Evolutionary conservation across 768 basidiomycete species (phyloP), one percentile per base, ranked within the genome.

Genomic region (Tylopilus sp.): DNA sequence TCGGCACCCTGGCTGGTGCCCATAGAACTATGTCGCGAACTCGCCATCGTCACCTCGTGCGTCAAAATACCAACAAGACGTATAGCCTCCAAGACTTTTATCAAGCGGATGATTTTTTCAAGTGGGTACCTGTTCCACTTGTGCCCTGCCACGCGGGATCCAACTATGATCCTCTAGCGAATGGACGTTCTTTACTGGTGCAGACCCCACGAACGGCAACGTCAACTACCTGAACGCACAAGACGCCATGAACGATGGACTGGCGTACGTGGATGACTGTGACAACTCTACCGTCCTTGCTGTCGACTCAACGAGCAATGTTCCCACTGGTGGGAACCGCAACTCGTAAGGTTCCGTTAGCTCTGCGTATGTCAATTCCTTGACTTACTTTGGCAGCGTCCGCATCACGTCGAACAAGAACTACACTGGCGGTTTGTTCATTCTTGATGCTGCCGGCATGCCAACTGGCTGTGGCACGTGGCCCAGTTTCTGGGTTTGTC

Each of bases 381-480:
- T 48, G 26, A 56, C 18, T 4, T 7, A 40, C 15, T 3, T 40
- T 4, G 35, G 13, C 48, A 87, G 86, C 23, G 78, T 91, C 33
- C 84, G 88, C 44, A 86, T 91, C 55, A 76, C 72, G 48, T 76
- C 83, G 26, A 78, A 80, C 61, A 82, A 85, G 62, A 71, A 65
- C 21, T 90, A 82, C 62, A 78, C 69, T 43, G 66, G 73, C n/a
- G 88, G 88, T 4, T 72, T 91, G 11, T 88, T 91, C 71, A 82
- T 91, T 57, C 76, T 88, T 17, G 88, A 90, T 59, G 79, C 88
- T 49, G 75, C 63, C 45, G 70, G 78, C 2, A 86, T 88, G 84
- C 88, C 88, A 9, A 75, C 79, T 47, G 88, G 88, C 0, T 88
- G 85, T 61, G 74, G 78, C 47, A 70, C 73, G 33, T 81, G 79